Base-by-base conservation (phyloP, 2,329 filamentous ascomycete species). In the Aspergillus neotritici region DNA sequence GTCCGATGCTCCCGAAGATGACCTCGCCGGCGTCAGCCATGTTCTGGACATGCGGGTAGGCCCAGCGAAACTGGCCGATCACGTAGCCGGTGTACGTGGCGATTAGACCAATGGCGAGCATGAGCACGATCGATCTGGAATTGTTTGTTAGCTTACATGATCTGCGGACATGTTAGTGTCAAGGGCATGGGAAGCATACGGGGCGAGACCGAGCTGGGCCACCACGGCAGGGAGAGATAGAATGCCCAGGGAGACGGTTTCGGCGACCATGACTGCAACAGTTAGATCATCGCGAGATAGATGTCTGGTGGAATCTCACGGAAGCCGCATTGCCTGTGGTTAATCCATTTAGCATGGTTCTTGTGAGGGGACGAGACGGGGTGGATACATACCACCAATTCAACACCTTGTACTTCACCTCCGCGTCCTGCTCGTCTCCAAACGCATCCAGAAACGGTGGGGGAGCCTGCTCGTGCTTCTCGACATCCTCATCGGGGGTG, bases 1-100 rank as follows among this genome's bases (percentile, higher is more conserved):
- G 76, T 1, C 79, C 80, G 21, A 77, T 65, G 5, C 63, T 66
- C n/a, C 83, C 83, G 47, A 74, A 69, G 37, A 86, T 70, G 43
- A 84, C 66, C 28, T 73, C 66, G 1, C 80, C 82, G 13, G 79
- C 82, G 54, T 86, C 83, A 14, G 80, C 79, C 56, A 84, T 84
- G 57, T 77, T 79, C 34, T 77, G 72, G 33, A 84, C 71, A 13
- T 77, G 64, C 2, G 81, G 80, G 54, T 75, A 71, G 34, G 60
- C 61, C 36, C 73, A 58, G 50, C 75, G 76, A 63, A 80, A 78
- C 55, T 77, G 71, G 14, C 74, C 77, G 29, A 81, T 71, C 5
- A 79, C 69, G 51, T 73, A 78, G 39, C 77, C 76, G 4, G 76
- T 78, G 55, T 79, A 80, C 4, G 71, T 76, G 3, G 77, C 69